Percentiles rank a stretch among this genome's conserved stretches.
These are phyloP conservation scores for Myxozyma neglecta DNA, from an alignment of 805 yeast genomes.

Conservation along the genomic window DNA sequence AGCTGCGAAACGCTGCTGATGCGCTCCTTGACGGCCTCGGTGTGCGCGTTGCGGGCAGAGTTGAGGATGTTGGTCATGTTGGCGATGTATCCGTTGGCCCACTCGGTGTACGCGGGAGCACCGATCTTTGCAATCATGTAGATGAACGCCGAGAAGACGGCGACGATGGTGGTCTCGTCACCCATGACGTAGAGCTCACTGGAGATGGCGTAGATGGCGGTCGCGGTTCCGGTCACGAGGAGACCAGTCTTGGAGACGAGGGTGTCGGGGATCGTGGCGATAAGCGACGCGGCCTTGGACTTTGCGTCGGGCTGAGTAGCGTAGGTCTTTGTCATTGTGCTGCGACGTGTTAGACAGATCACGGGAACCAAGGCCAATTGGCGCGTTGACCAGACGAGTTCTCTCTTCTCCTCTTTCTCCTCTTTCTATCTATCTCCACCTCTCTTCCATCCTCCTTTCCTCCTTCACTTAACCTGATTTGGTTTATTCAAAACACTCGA, in stretches of 20 bases:
- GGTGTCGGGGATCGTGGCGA: slow-evolving; percentile 87
- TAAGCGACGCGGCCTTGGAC: slow-evolving; percentile 83
- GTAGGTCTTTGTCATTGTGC: slow-evolving; percentile 28
- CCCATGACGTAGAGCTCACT: slow-evolving; percentile 90
- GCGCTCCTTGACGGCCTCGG: slow-evolving; percentile 89
- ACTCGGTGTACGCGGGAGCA: slow-evolving; percentile 92
- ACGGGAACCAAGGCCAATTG: too few species aligned
- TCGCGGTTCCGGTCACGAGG: slow-evolving; percentile 92
- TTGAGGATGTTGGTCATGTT: slow-evolving; percentile 79
- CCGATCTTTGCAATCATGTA: slow-evolving; percentile 78
- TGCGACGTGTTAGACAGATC: neutral
- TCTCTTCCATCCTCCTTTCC: neutral
- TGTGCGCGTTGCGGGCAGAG: slow-evolving; percentile 86
- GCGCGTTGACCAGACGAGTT: too few species aligned
- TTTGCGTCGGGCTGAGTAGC: slow-evolving; percentile 66
- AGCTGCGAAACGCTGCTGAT: slow-evolving; percentile 83
- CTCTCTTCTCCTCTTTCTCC: neutral
- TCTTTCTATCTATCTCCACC: neutral
- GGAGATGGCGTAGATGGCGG: slow-evolving; percentile 89
- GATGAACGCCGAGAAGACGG: slow-evolving; percentile 75
- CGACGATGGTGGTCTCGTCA: slow-evolving; percentile 86
- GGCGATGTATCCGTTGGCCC: slow-evolving; percentile 84
- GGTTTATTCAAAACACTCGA: neutral
- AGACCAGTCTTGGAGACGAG: slow-evolving; percentile 89
- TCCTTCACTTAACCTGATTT: neutral